phyloP scores from a whole-genome alignment of 176 grass and related monocot genomes.

The Musa schizocarpa region DNA sequence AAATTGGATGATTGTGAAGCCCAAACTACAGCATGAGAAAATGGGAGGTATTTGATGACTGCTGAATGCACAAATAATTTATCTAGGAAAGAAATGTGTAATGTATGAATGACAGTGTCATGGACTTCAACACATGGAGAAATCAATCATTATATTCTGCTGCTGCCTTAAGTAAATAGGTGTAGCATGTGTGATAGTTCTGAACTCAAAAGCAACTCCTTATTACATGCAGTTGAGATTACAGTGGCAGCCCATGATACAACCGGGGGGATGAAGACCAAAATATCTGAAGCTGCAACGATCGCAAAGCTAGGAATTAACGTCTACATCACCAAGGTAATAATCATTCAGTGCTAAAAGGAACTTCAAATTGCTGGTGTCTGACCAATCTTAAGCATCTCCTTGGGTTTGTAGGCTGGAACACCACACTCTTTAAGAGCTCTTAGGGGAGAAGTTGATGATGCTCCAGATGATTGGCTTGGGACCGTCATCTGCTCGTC shows the following conservation, averaged over 20 bases:
- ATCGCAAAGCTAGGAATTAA: constrained; percentile 81
- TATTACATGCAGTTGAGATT: constrained; percentile 52
- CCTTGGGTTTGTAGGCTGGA: constrained; percentile 36
- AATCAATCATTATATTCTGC: background rate
- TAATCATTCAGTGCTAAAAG: background rate
- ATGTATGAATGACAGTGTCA: too few relatives aligned
- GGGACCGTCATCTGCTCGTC: constrained; percentile 68
- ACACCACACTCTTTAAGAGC: constrained; percentile 66
- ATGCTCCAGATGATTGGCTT: constrained; percentile 55
- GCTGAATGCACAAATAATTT: background rate
- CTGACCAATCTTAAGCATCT: background rate
- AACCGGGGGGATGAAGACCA: constrained; percentile 87
- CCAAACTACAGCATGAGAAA: constrained; percentile 35
- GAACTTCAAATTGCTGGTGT: background rate
- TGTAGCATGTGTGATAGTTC: background rate
- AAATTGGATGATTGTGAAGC: constrained; percentile 67
- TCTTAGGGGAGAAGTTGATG: constrained; percentile 54
- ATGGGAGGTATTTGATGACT: constrained; percentile 28
- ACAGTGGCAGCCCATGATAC: constrained; percentile 90
- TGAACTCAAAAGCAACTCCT: background rate
- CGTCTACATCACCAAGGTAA: constrained; percentile 86
- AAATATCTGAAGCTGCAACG: constrained; percentile 73
- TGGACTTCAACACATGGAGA: too few relatives aligned
- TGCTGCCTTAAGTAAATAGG: background rate
- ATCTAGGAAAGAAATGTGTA: too few relatives aligned